A percentile compares a stretch with the other conserved stretches of the same genome.
Conservation (phyloP, 1,284 basidiomycete genomes). For the Malassezia globosa region DNA sequence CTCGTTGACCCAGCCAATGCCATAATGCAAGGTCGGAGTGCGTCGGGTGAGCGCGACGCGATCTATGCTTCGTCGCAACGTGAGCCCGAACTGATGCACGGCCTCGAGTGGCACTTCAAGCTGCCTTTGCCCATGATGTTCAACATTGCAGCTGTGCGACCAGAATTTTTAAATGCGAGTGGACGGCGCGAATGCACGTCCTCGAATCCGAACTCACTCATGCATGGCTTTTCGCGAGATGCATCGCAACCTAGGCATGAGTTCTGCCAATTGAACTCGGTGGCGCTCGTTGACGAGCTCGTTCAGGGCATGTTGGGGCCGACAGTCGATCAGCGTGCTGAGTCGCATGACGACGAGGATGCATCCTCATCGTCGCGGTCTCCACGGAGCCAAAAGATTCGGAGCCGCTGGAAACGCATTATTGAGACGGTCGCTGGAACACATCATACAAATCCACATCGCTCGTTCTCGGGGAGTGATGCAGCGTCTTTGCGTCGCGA, state of each 20-base stretch:
- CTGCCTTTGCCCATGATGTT: constrained; percentile 9
- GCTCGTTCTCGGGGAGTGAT: background rate
- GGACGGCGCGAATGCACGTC: no score
- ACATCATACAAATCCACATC: background rate
- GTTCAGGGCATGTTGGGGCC: constrained; percentile 7
- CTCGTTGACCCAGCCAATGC: constrained; percentile 19
- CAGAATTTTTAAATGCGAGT: no score
- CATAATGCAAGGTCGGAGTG: background rate
- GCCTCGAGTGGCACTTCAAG: constrained; percentile 17
- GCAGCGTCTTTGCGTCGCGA: background rate
- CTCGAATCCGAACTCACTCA: background rate
- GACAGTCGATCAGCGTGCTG: background rate
- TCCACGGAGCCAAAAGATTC: background rate
- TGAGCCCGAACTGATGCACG: background rate
- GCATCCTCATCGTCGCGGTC: background rate
- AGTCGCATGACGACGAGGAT: background rate
- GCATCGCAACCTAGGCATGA: constrained; percentile 5
- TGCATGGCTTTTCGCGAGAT: constrained; percentile 1
- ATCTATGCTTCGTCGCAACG: background rate
- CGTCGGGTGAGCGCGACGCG: background rate
- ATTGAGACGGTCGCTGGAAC: background rate
- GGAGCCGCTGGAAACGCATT: constrained; percentile 10
- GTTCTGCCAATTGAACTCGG: constrained; percentile 7
- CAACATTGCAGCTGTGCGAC: background rate
- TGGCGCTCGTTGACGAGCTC: constrained; percentile 12